Percentiles rank a stretch among this genome's conserved stretches.
Evolutionary conservation across 129 eudicot genomes (phyloP).

Genomic region (Lactuca sativa): DNA sequence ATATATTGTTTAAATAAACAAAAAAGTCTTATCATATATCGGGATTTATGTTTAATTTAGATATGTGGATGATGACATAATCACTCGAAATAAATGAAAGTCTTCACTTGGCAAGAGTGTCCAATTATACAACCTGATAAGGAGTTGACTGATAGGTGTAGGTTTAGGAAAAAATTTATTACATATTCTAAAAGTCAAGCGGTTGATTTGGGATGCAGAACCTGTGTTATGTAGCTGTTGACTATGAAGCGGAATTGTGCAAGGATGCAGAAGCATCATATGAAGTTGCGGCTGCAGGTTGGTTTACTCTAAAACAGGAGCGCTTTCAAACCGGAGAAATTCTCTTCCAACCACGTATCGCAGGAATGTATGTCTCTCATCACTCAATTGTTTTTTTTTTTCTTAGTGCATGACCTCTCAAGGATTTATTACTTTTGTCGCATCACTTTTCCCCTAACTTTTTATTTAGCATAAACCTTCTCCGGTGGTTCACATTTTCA

Average conservation of each 20-base stretch:
- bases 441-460: too few species aligned
- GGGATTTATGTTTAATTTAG: too few species aligned
- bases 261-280: slow-evolving; percentile 77
- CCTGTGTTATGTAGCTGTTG: slow-evolving; percentile 90
- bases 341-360: slow-evolving; percentile 86
- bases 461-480: too few species aligned
- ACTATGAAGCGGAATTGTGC: slow-evolving; percentile 80
- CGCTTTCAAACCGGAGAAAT: slow-evolving; percentile 97
- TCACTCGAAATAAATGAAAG: too few species aligned
- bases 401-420: too few species aligned
- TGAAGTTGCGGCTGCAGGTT: slow-evolving; percentile 60
- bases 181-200: slow-evolving; percentile 10
- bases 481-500: too few species aligned
- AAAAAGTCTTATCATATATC: too few species aligned
- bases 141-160: too few species aligned
- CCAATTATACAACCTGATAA: background rate
- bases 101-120: background rate
- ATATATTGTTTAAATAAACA: too few species aligned
- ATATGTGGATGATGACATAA: too few species aligned
- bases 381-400: background rate
- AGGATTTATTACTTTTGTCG: too few species aligned
- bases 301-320: slow-evolving; percentile 77
- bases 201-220: slow-evolving; percentile 59
- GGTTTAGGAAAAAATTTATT: background rate
- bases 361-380: slow-evolving; percentile 60